These are phyloP conservation scores for Pichia thaimueangensis DNA, from an alignment of 805 yeast genomes.

Conservation along the genomic window DNA sequence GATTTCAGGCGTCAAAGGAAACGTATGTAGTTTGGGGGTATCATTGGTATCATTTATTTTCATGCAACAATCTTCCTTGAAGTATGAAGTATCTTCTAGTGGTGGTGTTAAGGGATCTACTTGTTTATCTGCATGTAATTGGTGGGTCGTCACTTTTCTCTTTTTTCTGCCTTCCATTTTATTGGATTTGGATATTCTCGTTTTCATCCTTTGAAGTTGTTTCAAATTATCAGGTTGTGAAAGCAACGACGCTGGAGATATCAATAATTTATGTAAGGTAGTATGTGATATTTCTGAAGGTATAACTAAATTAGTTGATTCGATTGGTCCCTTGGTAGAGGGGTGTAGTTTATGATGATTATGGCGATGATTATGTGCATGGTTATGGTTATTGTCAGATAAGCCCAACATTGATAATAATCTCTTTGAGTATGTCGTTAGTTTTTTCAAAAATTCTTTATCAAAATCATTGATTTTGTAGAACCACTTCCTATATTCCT, in stretches of 20 bases:
- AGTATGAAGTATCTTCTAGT: background rate
- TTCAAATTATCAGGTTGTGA: slow-evolving; percentile 6
- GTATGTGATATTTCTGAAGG: slow-evolving; percentile 1
- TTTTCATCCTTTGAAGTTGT: slow-evolving; percentile 9
- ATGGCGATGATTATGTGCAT: background rate
- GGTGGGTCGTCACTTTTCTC: background rate
- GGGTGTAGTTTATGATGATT: too few relatives aligned
- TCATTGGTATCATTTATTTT: too few relatives aligned
- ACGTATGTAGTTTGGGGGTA: background rate
- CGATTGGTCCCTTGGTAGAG: background rate
- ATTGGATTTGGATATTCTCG: background rate
- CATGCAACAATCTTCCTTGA: background rate
- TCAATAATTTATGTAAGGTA: slow-evolving; percentile 3
- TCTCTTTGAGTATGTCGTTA: slow-evolving; percentile 3
- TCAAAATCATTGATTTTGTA: slow-evolving; percentile 4
- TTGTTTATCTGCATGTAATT: background rate
- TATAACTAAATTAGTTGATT: background rate
- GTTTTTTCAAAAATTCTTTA: background rate
- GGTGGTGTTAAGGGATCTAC: slow-evolving; percentile 6
- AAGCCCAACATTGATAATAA: background rate
- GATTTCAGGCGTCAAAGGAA: slow-evolving; percentile 5
- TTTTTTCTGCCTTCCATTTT: background rate
- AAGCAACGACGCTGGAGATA: slow-evolving; percentile 8
- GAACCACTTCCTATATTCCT: slow-evolving; percentile 12
- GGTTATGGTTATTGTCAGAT: background rate